Evolutionary conservation across 345 rosid genomes (phyloP).

Genomic region (Melaleuca alternifolia): DNA sequence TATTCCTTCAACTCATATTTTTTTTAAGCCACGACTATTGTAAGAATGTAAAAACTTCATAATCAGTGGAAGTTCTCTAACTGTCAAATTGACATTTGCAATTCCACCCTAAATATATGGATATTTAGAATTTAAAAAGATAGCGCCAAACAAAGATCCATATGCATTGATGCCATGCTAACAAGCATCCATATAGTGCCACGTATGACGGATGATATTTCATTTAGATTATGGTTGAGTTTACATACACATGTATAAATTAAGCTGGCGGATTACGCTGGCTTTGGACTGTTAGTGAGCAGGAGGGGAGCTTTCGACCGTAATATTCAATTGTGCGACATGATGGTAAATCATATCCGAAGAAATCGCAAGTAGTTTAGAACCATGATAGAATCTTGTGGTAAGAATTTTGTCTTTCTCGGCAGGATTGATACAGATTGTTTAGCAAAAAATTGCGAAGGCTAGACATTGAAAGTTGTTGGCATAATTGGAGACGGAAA

Average conservation of each 20-base stretch:
- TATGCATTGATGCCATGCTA: background rate
- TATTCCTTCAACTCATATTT: no score
- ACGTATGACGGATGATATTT: background rate
- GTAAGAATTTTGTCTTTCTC: background rate
- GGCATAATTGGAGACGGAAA: background rate
- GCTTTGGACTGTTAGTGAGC: background rate
- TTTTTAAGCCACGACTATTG: no score
- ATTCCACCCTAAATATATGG: no score
- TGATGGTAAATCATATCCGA: background rate
- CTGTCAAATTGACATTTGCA: background rate
- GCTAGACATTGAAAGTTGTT: background rate
- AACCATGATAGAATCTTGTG: background rate
- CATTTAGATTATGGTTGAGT: background rate
- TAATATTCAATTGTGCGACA: background rate
- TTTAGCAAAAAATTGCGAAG: background rate
- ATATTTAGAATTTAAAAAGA: background rate
- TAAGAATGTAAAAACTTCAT: background rate
- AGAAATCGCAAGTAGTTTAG: background rate
- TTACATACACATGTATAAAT: background rate
- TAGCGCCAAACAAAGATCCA: background rate
- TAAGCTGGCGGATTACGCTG: background rate
- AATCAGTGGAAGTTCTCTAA: background rate
- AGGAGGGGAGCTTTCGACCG: background rate
- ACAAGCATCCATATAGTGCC: background rate
- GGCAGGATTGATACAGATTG: background rate